Evolutionary conservation across 257 asterid species (phyloP).

Genomic region (Buddleja alternifolia): DNA sequence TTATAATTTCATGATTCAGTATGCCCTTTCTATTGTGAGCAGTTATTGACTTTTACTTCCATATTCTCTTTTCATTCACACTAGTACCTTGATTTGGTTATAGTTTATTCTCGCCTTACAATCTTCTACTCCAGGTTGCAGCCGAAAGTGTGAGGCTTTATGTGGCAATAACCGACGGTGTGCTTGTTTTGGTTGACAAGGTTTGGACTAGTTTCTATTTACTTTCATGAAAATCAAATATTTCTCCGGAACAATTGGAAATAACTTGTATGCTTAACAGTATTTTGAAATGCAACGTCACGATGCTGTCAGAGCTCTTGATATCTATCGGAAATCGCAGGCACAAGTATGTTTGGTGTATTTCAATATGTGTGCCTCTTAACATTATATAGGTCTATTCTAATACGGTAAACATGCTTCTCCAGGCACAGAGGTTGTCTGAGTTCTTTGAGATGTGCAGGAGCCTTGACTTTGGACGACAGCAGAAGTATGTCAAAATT

Average conservation of each 20-base stretch:
- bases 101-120: slow-evolving; percentile 16
- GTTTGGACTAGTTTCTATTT: slow-evolving; percentile 35
- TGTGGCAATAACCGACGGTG: slow-evolving; percentile 83
- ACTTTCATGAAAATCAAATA: background rate
- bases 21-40: slow-evolving; percentile 78
- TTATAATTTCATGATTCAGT: slow-evolving; percentile 66
- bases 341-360: slow-evolving; percentile 53
- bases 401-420: slow-evolving; percentile 17
- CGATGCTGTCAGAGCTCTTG: slow-evolving; percentile 79
- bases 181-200: slow-evolving; percentile 82
- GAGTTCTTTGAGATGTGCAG: slow-evolving; percentile 81
- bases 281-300: slow-evolving; percentile 74
- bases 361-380: slow-evolving; percentile 6
- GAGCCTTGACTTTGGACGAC: slow-evolving; percentile 67
- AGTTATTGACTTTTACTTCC: slow-evolving; percentile 14
- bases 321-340: slow-evolving; percentile 65
- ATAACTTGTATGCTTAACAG: slow-evolving; percentile 41
- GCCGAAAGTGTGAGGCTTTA: slow-evolving; percentile 79
- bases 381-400: background rate
- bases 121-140: slow-evolving; percentile 60
- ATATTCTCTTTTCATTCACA: background rate
- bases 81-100: slow-evolving; percentile 21
- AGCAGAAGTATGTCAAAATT: slow-evolving; percentile 70
- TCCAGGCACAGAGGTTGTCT: slow-evolving; percentile 70
- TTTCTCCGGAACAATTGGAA: slow-evolving; percentile 12